Conservation (phyloP, 768 basidiomycete species). For the Suillus sp. region DNA sequence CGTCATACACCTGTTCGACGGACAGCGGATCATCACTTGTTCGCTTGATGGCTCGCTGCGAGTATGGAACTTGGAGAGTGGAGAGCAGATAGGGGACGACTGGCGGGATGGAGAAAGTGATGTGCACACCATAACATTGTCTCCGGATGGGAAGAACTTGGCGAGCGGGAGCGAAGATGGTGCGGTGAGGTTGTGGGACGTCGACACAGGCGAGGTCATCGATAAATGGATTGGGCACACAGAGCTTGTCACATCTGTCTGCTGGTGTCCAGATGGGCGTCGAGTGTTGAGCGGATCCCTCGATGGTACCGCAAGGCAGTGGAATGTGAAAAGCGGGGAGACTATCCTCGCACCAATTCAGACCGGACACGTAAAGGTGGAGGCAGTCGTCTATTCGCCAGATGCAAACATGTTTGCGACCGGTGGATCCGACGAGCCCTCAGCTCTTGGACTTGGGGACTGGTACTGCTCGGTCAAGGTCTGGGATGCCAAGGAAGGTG, state of each 20-base stretch:
- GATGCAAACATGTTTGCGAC: background rate
- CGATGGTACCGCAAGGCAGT: background rate
- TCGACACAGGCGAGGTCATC: background rate
- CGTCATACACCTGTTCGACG: background rate
- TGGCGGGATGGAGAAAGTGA: background rate
- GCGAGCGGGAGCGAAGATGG: background rate
- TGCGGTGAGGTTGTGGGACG: background rate
- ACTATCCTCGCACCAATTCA: background rate
- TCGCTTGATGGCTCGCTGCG: background rate
- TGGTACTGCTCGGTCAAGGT: background rate
- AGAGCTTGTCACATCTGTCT: background rate
- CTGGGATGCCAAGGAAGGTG: background rate
- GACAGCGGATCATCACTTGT: background rate
- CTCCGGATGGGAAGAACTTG: background rate
- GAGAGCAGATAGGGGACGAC: background rate
- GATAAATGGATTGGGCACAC: background rate
- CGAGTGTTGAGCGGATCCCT: background rate
- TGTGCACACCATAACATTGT: background rate
- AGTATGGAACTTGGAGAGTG: background rate
- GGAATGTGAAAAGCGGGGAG: background rate
- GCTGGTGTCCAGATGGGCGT: background rate
- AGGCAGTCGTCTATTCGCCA: background rate
- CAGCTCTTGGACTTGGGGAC: background rate
- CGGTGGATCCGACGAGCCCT: background rate
- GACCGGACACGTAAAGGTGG: background rate